phyloP scores from a whole-genome alignment of 2,329 filamentous ascomycete genomes.

The Diaporthe citriasiana region DNA sequence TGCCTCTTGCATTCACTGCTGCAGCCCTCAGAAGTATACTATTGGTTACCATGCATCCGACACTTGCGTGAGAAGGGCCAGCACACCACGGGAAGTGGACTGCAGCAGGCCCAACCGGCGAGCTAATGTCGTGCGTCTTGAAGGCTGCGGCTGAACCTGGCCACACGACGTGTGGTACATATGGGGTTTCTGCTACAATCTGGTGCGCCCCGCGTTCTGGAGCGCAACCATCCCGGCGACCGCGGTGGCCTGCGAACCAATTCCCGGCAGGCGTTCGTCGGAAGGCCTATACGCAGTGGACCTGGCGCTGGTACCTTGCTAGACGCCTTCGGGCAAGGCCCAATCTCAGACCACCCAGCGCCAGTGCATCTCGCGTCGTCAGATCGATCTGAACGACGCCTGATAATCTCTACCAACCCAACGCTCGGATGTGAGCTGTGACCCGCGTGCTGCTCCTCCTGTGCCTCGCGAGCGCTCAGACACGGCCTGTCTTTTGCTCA shows the following conservation, averaged over 20 bases:
- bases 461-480: constrained; percentile 31
- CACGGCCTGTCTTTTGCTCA: constrained; percentile 26
- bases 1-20: background rate
- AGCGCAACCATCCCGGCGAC: constrained; percentile 20
- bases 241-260: constrained; percentile 4
- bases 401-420: constrained; percentile 10
- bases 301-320: constrained; percentile 26
- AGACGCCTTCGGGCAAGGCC: constrained; percentile 13
- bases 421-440: constrained; percentile 32
- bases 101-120: constrained; percentile 3
- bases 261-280: constrained; percentile 27
- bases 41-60: constrained; percentile 14
- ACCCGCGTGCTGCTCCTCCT: constrained; percentile 14
- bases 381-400: constrained; percentile 20
- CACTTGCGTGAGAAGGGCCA: constrained; percentile 8
- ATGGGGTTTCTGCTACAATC: too few species aligned
- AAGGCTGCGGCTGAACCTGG: constrained; percentile 22
- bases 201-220: background rate
- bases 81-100: constrained; percentile 1
- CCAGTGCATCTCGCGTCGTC: constrained; percentile 3
- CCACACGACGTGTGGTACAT: constrained; percentile 7
- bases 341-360: constrained; percentile 16
- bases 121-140: constrained; percentile 38
- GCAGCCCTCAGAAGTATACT: background rate
- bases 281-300: background rate